These are phyloP conservation scores for Pseudogymnoascus sp. DNA, from an alignment of 2,329 filamentous ascomycete genomes.

Conservation along the genomic window DNA sequence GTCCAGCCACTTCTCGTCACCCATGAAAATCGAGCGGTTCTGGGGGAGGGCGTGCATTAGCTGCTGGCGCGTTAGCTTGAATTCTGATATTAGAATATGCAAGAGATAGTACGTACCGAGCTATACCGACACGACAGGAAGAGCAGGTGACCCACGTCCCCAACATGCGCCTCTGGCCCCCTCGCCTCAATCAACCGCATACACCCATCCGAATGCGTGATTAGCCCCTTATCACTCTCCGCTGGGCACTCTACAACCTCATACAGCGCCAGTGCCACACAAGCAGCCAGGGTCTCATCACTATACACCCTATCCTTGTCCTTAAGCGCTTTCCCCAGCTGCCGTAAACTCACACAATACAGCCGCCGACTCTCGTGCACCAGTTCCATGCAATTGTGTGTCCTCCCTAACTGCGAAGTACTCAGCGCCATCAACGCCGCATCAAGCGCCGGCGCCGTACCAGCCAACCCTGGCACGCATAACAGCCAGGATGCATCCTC, in stretches of 20 bases:
- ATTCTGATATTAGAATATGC: not conserved
- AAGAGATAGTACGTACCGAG: constrained; percentile 17
- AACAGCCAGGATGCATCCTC: constrained; percentile 24
- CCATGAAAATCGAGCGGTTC: constrained; percentile 24
- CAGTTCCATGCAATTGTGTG: constrained; percentile 23
- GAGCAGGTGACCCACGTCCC: constrained; percentile 28
- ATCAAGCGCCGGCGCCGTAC: constrained; percentile 26
- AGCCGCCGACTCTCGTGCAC: constrained; percentile 28
- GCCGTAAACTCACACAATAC: constrained; percentile 30
- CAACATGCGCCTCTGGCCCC: constrained; percentile 28
- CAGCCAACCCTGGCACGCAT: constrained; percentile 23
- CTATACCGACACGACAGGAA: constrained; percentile 28
- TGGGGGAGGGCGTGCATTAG: constrained; percentile 26
- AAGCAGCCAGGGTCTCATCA: constrained; percentile 32
- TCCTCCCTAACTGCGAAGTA: constrained; percentile 25
- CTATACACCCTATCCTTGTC: constrained; percentile 27
- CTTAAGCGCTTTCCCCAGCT: constrained; percentile 31
- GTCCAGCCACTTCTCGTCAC: constrained; percentile 27
- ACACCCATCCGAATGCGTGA: constrained; percentile 29
- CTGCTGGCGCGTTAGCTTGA: constrained; percentile 17
- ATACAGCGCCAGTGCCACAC: constrained; percentile 31
- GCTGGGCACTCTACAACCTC: constrained; percentile 31
- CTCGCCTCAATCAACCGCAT: constrained; percentile 28
- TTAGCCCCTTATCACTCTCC: constrained; percentile 25
- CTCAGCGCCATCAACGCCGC: constrained; percentile 26